Base-by-base conservation (phyloP, 108 stramenopile species). In the Nitzschia sp. region DNA sequence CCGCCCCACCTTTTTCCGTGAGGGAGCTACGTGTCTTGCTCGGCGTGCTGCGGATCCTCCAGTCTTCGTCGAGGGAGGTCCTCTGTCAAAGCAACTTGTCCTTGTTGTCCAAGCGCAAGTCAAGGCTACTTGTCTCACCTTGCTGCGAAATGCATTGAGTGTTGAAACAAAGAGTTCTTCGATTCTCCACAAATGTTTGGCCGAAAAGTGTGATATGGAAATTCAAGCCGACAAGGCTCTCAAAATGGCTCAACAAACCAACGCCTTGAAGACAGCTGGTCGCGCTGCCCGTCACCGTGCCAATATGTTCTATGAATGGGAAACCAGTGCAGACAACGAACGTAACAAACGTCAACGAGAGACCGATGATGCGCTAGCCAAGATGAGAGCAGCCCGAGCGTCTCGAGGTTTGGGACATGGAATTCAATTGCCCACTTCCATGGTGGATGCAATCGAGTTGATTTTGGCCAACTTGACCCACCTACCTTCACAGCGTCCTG, bases 261-360 rank as follows among this genome's bases (percentile, higher is more conserved):
- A 73, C n/a, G 69, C 77, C 29, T 74, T 94, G 39, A 86, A 86
- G 73, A 90, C 86, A n/a, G 93, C 89, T 38, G 87, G 90, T 72
- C 87, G 93, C 68, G 88, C 87, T 15, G 90, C 89, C 19, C 86
- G 93, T 66, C 86, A 88, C 26, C 81, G 87, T 29, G 93, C 93
- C 40, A 86, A 84, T 56, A 81, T 90, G 38, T 87, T 84, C 54
- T 94, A 94, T 57, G 84, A 88, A 60, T 94, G 93, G 93, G 93
- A 94, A 44, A 76, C 77, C 17, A 81, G 75, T 65, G 76, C 75
- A 0, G 83, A 77, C 38, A 50, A 11, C 10, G 75, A 80, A 29
- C 83, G 86, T n/a, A 75, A 66, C 14, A 90, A 90, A 70, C 80
- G 94, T 38, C 83, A 89, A 63, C 77, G 86, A 50, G 89, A 90